Percentiles rank a stretch among this genome's conserved stretches.
Conservation (phyloP, 495 filamentous ascomycete species). For the Xylaria venustula region DNA sequence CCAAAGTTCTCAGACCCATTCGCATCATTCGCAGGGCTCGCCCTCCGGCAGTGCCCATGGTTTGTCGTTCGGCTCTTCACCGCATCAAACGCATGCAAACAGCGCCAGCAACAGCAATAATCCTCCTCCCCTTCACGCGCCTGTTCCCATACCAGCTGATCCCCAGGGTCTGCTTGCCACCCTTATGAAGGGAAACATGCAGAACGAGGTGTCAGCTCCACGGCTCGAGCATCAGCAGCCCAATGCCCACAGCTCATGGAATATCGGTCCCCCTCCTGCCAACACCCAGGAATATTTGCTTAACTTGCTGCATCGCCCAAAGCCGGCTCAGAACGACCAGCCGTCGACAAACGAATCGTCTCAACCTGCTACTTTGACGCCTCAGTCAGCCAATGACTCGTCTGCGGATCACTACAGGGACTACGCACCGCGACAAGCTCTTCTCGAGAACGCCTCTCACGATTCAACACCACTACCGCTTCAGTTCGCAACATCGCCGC, state of each 20-base stretch:
- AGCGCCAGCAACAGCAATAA: constrained; percentile 12
- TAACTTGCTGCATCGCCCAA: constrained; percentile 51
- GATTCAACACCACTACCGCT: constrained; percentile 19
- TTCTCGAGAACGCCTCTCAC: constrained; percentile 16
- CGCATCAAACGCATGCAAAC: constrained; percentile 12
- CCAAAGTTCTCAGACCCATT: constrained; percentile 32
- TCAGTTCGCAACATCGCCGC: constrained; percentile 30
- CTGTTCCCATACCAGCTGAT: constrained; percentile 44
- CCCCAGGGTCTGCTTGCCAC: constrained; percentile 52
- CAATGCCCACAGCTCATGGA: constrained; percentile 34
- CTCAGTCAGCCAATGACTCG: constrained; percentile 36
- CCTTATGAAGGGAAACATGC: constrained; percentile 49
- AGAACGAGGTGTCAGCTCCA: constrained; percentile 29
- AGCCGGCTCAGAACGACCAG: constrained; percentile 50
- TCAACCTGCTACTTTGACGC: constrained; percentile 38
- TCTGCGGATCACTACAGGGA: constrained; percentile 23
- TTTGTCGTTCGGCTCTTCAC: constrained; percentile 17
- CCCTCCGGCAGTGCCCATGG: constrained; percentile 15
- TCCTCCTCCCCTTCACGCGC: constrained; percentile 44
- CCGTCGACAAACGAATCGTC: constrained; percentile 37
- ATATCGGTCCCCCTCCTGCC: constrained; percentile 42
- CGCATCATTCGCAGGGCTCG: constrained; percentile 20
- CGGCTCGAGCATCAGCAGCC: constrained; percentile 33
- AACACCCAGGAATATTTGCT: constrained; percentile 54
- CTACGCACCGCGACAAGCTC: constrained; percentile 17